Evolutionary conservation across 768 basidiomycete species (phyloP), one percentile per base, ranked within the genome.

Genomic region (Dentipellis sp.): DNA sequence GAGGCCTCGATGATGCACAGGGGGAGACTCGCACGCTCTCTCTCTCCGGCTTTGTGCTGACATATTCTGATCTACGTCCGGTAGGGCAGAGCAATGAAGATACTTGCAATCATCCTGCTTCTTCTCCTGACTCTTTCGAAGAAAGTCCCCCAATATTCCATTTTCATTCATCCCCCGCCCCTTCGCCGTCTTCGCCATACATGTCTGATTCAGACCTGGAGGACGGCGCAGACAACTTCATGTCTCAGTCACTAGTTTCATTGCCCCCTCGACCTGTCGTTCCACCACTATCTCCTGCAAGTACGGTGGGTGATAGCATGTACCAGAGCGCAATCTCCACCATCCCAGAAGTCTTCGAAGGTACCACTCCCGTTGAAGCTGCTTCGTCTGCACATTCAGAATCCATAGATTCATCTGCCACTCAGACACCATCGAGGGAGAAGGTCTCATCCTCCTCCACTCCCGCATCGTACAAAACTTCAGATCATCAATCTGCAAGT

Each of bases 211-310:
- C 67, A 6, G 65, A 67, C 39, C 54, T 87, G 38, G 87, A 90
- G 58, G 85, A 88, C 61, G 79, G 82, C 34, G 74, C 78, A 6
- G 79, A 80, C 48, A 69, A 81, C 63, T 71, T 78, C 53, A 89
- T 91, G 87, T 85, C 86, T 7, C 86, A 89, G 65, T 91, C 88
- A 5, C 72, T 89, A 36, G 83, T 77, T 2, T 75, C 70, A 53
- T 73, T 92, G 38, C 85, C 72, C 22, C 65, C 70, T 1, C 64
- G 46, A 10, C 42, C 40, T 22, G 53, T 80, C 40, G 78, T 75
- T 11, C 66, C 73, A 45, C 47, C 54, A 9, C 55, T 54, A 54
- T 69, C 70, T 1, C 67, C 67, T 1, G 63, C 77, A 9, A 61
- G 62, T 7, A 81, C 84, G 17, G 69, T 77, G 50, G 68, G 76